Evolutionary conservation across 2,329 filamentous ascomycete species (phyloP).

Genomic region (Metarhizium humberi): DNA sequence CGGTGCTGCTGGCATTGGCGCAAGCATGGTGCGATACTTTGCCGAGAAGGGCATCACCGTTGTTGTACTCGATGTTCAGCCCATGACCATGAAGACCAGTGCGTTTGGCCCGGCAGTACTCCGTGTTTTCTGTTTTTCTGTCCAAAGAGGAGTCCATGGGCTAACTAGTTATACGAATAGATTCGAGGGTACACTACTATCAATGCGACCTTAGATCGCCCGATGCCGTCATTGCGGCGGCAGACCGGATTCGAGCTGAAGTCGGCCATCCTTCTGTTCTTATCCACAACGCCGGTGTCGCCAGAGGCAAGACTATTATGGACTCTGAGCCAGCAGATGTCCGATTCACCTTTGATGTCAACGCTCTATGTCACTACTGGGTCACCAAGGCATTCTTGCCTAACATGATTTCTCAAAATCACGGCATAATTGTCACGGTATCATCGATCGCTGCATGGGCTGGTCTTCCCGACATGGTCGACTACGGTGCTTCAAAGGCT

Average conservation of each 20-base stretch:
- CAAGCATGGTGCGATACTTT: conserved; percentile 54
- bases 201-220: conserved; percentile 60
- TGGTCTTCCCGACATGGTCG: conserved; percentile 52
- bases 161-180: conserved; percentile 9
- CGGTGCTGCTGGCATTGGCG: conserved; percentile 65
- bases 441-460: conserved; percentile 55
- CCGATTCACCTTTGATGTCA: conserved; percentile 62
- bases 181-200: conserved; percentile 54
- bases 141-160: neutral
- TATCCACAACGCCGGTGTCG: conserved; percentile 64
- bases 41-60: conserved; percentile 56
- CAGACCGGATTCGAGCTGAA: conserved; percentile 39
- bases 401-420: conserved; percentile 50
- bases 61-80: conserved; percentile 61
- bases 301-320: conserved; percentile 52
- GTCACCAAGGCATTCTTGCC: conserved; percentile 60
- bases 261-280: conserved; percentile 60
- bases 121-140: neutral
- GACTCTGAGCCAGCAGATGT: conserved; percentile 47
- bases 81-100: conserved; percentile 44
- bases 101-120: conserved; percentile 13
- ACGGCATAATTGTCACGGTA: conserved; percentile 66
- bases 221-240: conserved; percentile 40
- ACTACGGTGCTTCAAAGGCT: conserved; percentile 60
- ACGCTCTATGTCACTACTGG: conserved; percentile 59